A percentile compares a stretch with the other conserved stretches of the same genome.
Evolutionary conservation across 805 yeast genomes (phyloP).

Genomic region (Osmozyma mogii): DNA sequence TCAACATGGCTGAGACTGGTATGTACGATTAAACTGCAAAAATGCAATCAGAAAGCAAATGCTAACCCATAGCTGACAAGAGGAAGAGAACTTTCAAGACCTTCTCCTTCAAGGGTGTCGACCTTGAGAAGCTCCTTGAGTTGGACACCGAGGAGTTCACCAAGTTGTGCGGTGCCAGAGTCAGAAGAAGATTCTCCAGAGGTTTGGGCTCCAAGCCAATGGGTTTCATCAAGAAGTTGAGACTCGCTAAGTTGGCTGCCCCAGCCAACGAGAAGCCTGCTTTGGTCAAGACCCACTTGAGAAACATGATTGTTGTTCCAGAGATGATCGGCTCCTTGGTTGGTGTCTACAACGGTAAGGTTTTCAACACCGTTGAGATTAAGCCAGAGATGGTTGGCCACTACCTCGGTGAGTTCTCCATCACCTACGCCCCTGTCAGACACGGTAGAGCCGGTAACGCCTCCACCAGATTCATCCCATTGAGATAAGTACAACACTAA

Average conservation of each 20-base stretch:
- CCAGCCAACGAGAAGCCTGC: conserved; percentile 95
- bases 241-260: conserved; percentile 91
- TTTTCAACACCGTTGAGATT: conserved; percentile 97
- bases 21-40: too few species aligned
- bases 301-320: conserved; percentile 98
- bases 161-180: conserved; percentile 96
- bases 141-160: conserved; percentile 95
- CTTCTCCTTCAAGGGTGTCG: conserved; percentile 99
- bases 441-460: conserved; percentile 97
- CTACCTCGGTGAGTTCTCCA: conserved; percentile 99
- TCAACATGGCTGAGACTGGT: too few species aligned
- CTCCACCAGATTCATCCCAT: conserved; percentile 73
- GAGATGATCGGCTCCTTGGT: conserved; percentile 99
- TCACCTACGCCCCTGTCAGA: conserved; percentile 98
- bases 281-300: conserved; percentile 96
- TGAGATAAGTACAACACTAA: conserved; percentile 26
- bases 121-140: conserved; percentile 86
- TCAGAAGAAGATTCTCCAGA: conserved; percentile 98
- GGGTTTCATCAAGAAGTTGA: conserved; percentile 94
- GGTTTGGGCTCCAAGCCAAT: conserved; percentile 93
- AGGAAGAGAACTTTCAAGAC: conserved; percentile 92
- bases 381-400: conserved; percentile 99
- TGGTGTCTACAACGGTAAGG: conserved; percentile 99
- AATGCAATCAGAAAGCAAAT: too few species aligned
- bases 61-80: conserved; percentile 53